Base-by-base conservation (phyloP, 1,284 basidiomycete species). In the Phenoliferia sp. region DNA sequence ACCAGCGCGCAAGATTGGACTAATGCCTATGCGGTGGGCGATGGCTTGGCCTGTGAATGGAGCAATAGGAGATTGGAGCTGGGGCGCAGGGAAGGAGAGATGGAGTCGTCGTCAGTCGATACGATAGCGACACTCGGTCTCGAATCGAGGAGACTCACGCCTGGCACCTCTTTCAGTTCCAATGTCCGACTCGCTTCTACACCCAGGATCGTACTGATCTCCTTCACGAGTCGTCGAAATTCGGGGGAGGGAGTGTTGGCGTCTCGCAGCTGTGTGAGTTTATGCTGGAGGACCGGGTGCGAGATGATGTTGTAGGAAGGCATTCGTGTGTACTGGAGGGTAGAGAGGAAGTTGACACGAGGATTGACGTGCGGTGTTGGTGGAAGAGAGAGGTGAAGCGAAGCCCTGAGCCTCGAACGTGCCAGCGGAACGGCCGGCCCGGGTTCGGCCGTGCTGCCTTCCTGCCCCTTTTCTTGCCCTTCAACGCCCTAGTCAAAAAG, bases 1-100 rank as follows among this genome's bases (percentile, higher is more conserved):
- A 28, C 94, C 94, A 19, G 94, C 94, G 61, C 94, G 87, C 65
- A 98, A 82, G 76, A 98, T 92, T 36, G 94, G 94, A 3, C 90
- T 88, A 62, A 98, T 80, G 9, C 92, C 94, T 67, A 98, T 86
- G 59, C 85, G 84, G 22, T 89, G 75, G 7, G 78, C 76, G 59
- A 82, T 72, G n/a, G 76, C 73, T 34, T 77, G 74, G 44, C 81
- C 81, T 0, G 79, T 80, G 70, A 79, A 82, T 12, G 75, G 61
- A 1, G 79, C 77, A 35, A 82, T 74, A 58, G 81, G 81, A 6
- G 80, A 66, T 56, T 69, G 34, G 28, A 73, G 61, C 72, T 73
- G 55, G 19, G 22, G 3, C 39, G 39, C 15, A 44, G 32, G 16
- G 15, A 6, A 7, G 35, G 39, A 48, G 34, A 31, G 6, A 15